Conservation (phyloP, 1,284 basidiomycete genomes). For the Cutaneotrichosporon sp. region DNA sequence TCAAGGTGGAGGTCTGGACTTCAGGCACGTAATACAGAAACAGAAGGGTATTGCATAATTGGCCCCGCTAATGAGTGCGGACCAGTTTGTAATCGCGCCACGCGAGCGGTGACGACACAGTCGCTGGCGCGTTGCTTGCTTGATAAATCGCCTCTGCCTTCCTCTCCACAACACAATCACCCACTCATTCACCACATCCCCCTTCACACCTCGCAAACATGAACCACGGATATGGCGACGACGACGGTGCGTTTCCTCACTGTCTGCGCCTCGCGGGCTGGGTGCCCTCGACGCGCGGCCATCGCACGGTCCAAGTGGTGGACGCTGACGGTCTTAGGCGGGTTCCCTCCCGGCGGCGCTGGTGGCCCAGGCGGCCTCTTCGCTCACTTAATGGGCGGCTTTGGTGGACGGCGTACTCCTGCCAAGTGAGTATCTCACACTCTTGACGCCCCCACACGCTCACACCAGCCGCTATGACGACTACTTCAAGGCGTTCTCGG, state of each 20-base stretch:
- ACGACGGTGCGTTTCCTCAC: conserved; percentile 34
- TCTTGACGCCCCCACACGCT: background rate
- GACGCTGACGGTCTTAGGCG: background rate
- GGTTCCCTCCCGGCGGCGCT: background rate
- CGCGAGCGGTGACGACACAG: conserved; percentile 21
- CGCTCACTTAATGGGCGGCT: conserved; percentile 37
- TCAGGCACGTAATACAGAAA: background rate
- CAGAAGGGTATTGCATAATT: background rate
- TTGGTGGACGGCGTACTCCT: conserved; percentile 27
- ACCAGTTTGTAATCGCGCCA: background rate
- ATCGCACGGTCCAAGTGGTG: background rate
- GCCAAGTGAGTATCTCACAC: conserved; percentile 27
- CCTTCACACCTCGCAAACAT: conserved; percentile 27
- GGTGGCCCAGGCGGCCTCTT: conserved; percentile 34
- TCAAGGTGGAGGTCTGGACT: background rate
- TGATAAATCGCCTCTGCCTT: background rate
- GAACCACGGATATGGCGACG: conserved; percentile 53
- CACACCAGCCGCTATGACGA: conserved; percentile 49
- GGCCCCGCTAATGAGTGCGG: background rate
- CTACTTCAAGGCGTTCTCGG: conserved; percentile 55
- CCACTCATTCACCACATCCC: background rate
- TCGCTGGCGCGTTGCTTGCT: conserved; percentile 10
- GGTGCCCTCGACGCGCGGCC: background rate
- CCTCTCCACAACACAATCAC: background rate
- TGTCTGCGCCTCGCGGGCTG: background rate